phyloP scores from a whole-genome alignment of 2,329 filamentous ascomycete genomes.

The Juglanconis sp. region DNA sequence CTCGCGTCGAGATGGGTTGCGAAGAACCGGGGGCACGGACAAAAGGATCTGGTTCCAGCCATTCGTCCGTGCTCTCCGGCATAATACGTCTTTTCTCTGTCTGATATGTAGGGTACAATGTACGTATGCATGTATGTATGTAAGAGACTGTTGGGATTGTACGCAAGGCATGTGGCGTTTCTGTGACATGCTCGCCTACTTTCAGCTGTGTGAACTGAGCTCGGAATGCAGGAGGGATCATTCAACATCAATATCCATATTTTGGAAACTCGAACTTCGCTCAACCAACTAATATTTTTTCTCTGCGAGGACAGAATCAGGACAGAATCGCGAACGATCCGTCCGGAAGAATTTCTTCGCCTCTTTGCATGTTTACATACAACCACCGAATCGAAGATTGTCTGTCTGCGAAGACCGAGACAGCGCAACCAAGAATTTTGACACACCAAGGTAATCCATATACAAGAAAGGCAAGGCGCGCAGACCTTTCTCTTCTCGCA shows the following conservation, averaged over 20 bases:
- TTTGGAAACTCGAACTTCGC: not conserved
- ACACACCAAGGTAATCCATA: not conserved
- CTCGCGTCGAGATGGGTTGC: not conserved
- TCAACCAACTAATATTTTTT: not conserved
- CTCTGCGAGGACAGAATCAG: not conserved
- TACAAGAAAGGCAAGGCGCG: conserved; percentile 10
- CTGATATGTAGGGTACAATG: not conserved
- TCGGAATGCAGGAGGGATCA: not conserved
- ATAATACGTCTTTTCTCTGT: no score
- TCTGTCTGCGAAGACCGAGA: not conserved
- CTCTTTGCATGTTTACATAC: not conserved
- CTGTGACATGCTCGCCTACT: not conserved
- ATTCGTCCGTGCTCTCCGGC: no score
- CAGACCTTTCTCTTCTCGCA: not conserved
- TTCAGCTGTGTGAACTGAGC: not conserved
- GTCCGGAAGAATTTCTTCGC: not conserved
- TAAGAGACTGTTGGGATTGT: not conserved
- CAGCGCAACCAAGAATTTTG: not conserved
- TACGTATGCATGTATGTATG: not conserved
- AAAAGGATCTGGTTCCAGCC: no score
- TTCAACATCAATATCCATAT: not conserved
- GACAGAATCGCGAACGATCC: not conserved
- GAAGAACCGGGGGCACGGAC: no score
- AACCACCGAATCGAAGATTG: not conserved
- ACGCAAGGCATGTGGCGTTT: not conserved